Evolutionary conservation across 2,329 filamentous ascomycete species (phyloP), one percentile per base, ranked within the genome.

Genomic region (Chrysoporthe puriensis): DNA sequence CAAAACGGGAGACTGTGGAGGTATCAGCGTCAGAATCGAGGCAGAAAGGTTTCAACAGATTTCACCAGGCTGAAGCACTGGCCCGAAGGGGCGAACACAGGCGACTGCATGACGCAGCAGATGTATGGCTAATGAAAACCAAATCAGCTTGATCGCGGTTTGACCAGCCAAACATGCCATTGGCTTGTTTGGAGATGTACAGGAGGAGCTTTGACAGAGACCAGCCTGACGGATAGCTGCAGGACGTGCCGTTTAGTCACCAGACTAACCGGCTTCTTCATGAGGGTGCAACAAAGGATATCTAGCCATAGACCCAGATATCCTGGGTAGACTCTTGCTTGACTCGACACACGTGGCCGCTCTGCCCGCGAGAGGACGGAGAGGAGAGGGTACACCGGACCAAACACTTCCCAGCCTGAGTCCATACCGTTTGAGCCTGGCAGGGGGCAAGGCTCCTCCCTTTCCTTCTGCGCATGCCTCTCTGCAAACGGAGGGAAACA

Each of bases 301-400:
- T 73, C 71, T 73, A 70, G 71, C 73, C 72, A 72, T 70, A 76
- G 75, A 71, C 74, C 74, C 76, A 74, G 74, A 74, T 74, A 76
- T 75, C 74, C 75, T 70, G 74, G 75, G 73, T 74, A 75, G 63
- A 73, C 76, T 74, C 77, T 80, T 78, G 76, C 78, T 81, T 80
- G 83, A 86, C 84, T 86, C 84, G 84, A 83, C 82, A 84, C 82
- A 85, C 81, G 82, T 85, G 82, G 82, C 79, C 73, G 74, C 73
- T 73, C 75, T 73, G 70, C 69, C 73, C 68, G 71, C 70, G 72
- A 70, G 70, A 34, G 66, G 64, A 66, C 52, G 72, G 67, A 43
- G 64, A 68, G 34, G 61, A 56, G 63, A 50, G 62, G 32, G 54
- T 40, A 54, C 44, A 61, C 43, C 54, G 62, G 9, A 57, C 42